A percentile compares a stretch with the other conserved stretches of the same genome.
Evolutionary conservation across 768 basidiomycete species (phyloP).

Genomic region (Tephrocybe sp.): DNA sequence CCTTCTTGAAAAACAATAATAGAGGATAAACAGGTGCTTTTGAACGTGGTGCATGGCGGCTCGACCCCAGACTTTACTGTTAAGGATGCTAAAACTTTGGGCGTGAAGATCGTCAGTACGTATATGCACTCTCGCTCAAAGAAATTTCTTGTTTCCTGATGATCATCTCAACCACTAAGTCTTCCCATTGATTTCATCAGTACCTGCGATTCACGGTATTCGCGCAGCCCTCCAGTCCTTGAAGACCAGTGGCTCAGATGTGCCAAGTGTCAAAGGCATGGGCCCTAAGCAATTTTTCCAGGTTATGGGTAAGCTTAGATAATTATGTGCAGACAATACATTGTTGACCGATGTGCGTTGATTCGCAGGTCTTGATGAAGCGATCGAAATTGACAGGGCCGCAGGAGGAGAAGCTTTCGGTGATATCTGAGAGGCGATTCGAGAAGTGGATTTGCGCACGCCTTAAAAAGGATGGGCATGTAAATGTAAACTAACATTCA

Average conservation of each 20-base stretch:
- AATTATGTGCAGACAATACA: too few species aligned
- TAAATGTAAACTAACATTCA: too few species aligned
- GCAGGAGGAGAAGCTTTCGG: slow-evolving; percentile 14
- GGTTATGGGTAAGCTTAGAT: slow-evolving; percentile 38
- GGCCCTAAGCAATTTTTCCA: slow-evolving; percentile 53
- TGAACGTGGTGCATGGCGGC: slow-evolving; percentile 53
- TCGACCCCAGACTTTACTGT: slow-evolving; percentile 51
- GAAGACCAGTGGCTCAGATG: slow-evolving; percentile 51
- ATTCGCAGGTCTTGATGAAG: slow-evolving; percentile 23
- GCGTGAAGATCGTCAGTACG: slow-evolving; percentile 43
- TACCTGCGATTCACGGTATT: slow-evolving; percentile 49
- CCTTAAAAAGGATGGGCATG: too few species aligned
- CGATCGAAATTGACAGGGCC: slow-evolving; percentile 19
- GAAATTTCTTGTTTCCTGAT: background rate
- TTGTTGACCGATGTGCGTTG: too few species aligned
- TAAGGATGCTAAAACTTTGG: slow-evolving; percentile 43
- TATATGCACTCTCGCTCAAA: background rate
- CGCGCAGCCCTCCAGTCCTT: slow-evolving; percentile 47
- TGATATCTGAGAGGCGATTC: slow-evolving; percentile 8
- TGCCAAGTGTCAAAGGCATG: slow-evolving; percentile 38
- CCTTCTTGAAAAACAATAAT: background rate
- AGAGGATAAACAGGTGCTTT: slow-evolving; percentile 31
- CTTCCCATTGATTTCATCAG: slow-evolving; percentile 47
- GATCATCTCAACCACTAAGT: slow-evolving; percentile 27
- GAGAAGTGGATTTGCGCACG: background rate